Evolutionary conservation across 306 rosid species (phyloP), one percentile per base, ranked within the genome.

Genomic region (Mimosa bimucronata): DNA sequence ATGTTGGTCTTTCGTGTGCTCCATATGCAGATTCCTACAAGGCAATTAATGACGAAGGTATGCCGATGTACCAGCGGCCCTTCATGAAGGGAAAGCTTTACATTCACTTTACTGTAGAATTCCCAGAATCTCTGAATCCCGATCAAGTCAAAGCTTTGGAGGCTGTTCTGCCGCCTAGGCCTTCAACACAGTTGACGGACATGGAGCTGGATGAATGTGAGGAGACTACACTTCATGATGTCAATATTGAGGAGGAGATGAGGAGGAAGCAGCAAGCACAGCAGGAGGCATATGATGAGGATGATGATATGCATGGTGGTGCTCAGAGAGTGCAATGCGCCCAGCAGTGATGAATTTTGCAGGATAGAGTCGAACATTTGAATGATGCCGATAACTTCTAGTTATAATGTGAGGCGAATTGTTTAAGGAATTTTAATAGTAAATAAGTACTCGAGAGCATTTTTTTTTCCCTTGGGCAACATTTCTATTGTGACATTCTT

Each of bases 181-280:
- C 90, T 45, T 31, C 81, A 2, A 77, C 94, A 6, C 85, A 85
- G 73, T 81, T 94, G 38, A 85, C 91, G 0, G 98, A 92, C 60
- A 94, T 94, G 97, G 97, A 90, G 87, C 50, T 94, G 29, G 98
- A 94, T 2, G 98, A 94, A 77, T 94, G 98, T 11, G 98, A 94
- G 83, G 98, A 94, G 85, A 94, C 97, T 0, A 92, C 97, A 28
- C 87, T 92, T 48, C 90, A 92, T 21, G 94, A 90, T 82, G 98
- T 94, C 30, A 90, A 92, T 82, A 89, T 94, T 21, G 94, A 90
- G 71, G 97, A 94, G 45, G 97, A 94, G 85, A 38, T 79, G 83
- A 84, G 97, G 81, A 82, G 97, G 90, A 94, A 83, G 85, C 89
- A 89, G 61, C 93, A 86, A 73, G 78, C 84, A 67, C 90, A 83